Conservation (phyloP, 352 stramenopile species). For the Thalassiosira ordinaria region DNA sequence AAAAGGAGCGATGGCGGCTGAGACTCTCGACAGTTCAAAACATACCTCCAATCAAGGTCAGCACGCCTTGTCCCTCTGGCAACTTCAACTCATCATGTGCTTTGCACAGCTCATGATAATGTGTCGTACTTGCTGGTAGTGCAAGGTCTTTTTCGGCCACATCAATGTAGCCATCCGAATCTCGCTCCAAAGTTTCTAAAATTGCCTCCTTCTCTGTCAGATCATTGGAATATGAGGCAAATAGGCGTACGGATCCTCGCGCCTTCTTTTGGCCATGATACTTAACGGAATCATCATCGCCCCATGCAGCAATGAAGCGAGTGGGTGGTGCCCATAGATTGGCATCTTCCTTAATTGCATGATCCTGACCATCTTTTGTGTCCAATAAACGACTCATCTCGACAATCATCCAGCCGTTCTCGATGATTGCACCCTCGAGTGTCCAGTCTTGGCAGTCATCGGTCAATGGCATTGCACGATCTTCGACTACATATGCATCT, state of each 20-base stretch:
- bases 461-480: constrained; percentile 1
- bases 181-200: constrained; percentile 24
- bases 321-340: constrained; percentile 14
- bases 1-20: background rate
- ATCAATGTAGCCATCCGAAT: constrained; percentile 48
- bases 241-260: constrained; percentile 49
- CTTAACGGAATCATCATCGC: constrained; percentile 26
- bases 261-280: constrained; percentile 59
- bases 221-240: constrained; percentile 10
- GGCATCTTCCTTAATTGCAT: constrained; percentile 49
- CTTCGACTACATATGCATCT: constrained; percentile 56
- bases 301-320: constrained; percentile 66
- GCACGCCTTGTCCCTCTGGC: constrained; percentile 2
- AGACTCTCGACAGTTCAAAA: background rate
- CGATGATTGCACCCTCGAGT: constrained; percentile 13
- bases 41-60: constrained; percentile 50
- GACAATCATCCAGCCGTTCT: constrained; percentile 66
- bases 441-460: constrained; percentile 66
- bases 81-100: constrained; percentile 42
- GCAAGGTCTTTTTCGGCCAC: constrained; percentile 35
- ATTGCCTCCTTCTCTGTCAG: too few species aligned
- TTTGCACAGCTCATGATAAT: constrained; percentile 57
- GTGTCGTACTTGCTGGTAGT: constrained; percentile 34
- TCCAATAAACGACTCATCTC: constrained; percentile 50
- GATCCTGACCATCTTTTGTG: constrained; percentile 62